Base-by-base conservation (phyloP, 257 asterid genomes). In the Apocynum venetum region DNA sequence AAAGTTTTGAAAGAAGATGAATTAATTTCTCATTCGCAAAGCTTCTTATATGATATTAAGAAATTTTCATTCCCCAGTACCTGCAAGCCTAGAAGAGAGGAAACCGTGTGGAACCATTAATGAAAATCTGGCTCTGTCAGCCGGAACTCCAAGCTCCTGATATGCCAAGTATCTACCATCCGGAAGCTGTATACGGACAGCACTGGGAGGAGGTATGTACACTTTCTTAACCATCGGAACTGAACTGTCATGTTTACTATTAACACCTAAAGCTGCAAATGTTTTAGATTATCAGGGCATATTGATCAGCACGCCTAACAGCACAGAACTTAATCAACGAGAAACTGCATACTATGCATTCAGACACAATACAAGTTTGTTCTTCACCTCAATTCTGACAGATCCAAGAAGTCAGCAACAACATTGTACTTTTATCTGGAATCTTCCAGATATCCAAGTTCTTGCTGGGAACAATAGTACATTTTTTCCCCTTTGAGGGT, bases 101-200 rank as follows among this genome's bases (percentile, higher is more conserved):
- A 90, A 92, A 80, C 90, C 77, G 9, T 92, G 98, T 25, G 96
- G 88, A 43, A 84, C 77, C 6, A 94, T 76, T 3, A 91, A 3
- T 8, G 96, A 84, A 85, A 81, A 84, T 77, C 97, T 83, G 53
- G 98, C 95, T 87, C 79, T 86, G 66, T 87, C 86, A 2, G 91
- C 85, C 51, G 94, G 81, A 87, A 92, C 93, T 66, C 98, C 97
- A 13, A 82, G 71, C 76, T 91, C 96, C 8, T 79, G 87, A 87
- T 92, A 94, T 8, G 98, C 96, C 76, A 92, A 31, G 87, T 84
- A 78, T 88, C 98, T 84, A 60, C 94, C 92, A 77, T 92, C 97
- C 0, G 97, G 96, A 53, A 94, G 97, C 43, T 84, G 71, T 78
- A 87, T 49, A 4, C 93, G 89, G 38, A 76, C 64, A 36, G 96